These are phyloP conservation scores for Barnettozyma sucrosica DNA, from an alignment of 805 yeast species.

Conservation along the genomic window DNA sequence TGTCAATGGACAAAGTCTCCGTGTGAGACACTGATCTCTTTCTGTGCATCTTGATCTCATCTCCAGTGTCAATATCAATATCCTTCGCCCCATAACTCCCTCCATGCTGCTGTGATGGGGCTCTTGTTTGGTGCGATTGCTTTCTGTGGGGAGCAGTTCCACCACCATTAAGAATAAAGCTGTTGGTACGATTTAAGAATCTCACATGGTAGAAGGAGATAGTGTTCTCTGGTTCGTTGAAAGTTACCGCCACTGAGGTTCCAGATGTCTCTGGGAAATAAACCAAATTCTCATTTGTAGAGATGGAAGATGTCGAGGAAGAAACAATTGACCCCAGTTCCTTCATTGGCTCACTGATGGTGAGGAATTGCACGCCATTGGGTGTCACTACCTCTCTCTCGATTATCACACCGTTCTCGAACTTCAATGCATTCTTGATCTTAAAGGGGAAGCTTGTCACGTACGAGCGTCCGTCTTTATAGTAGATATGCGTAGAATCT, in stretches of 20 bases:
- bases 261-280: conserved; percentile 43
- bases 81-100: conserved; percentile 4
- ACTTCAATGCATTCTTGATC: conserved; percentile 54
- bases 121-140: conserved; percentile 20
- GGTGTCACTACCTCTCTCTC: conserved; percentile 36
- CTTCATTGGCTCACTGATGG: conserved; percentile 67
- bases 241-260: conserved; percentile 50
- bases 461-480: conserved; percentile 51
- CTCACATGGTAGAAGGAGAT: conserved; percentile 54
- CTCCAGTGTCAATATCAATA: conserved; percentile 2
- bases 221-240: conserved; percentile 38
- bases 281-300: conserved; percentile 50
- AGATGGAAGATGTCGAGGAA: conserved; percentile 60
- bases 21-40: conserved; percentile 33
- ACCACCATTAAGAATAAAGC: not conserved
- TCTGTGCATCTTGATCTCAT: conserved; percentile 17
- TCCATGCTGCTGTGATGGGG: conserved; percentile 1
- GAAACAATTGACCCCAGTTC: conserved; percentile 70
- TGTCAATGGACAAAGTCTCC: conserved; percentile 36
- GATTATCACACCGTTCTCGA: conserved; percentile 61
- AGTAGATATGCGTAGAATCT: conserved; percentile 59
- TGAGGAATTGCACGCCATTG: conserved; percentile 38
- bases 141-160: conserved; percentile 12
- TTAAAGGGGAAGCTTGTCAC: conserved; percentile 66
- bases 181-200: conserved; percentile 27